Evolutionary conservation across 805 yeast genomes (phyloP), one percentile per base, ranked within the genome.

Genomic region (Ogataea pignaliae): DNA sequence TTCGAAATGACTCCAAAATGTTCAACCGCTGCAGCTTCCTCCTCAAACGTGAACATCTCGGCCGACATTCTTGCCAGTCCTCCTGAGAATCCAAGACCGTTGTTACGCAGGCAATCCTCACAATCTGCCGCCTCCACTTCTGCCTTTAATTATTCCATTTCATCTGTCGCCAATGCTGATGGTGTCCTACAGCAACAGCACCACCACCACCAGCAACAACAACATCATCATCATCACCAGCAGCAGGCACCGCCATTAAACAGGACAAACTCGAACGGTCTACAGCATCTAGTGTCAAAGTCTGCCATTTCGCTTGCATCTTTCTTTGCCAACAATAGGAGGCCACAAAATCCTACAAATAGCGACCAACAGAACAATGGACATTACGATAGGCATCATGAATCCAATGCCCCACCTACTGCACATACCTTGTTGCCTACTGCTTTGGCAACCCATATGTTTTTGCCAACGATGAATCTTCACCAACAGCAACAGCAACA

Each of bases 361-460:
- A 47, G 46, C 10, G 33, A 36, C 14, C 33, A 29, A 3, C 32
- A 17, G 18, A 36, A 37, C 29, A 46, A 44, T n/a, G 52, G 48
- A 34, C 54, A 57, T 34, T 61, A 60, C 31, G 66, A 61, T 47
- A 50, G 52, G 11, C 58, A 53, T 36, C 76, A 72, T 46, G 71
- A 69, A 44, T 78, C 82, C 1, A 77, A 75, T 53, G 83, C 82
- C 1, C 83, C 83, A n/a, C 73, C 78, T 9, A 73, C 82, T 1
- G 82, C 82, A 1, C 65, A 78, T 1, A 77, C 81, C 0, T 57
- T 78, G 15, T 61, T 78, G 31, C 83, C 83, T n/a, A 76, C 81
- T 3, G 83, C 83, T 0, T 59, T 78, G 31, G 69, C 81, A 5
- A 78, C 83, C 2, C 83, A 78, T 55, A 78, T 78, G 81, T 78